phyloP scores from a whole-genome alignment of 352 stramenopile species.

The Pythium myriotylum region DNA sequence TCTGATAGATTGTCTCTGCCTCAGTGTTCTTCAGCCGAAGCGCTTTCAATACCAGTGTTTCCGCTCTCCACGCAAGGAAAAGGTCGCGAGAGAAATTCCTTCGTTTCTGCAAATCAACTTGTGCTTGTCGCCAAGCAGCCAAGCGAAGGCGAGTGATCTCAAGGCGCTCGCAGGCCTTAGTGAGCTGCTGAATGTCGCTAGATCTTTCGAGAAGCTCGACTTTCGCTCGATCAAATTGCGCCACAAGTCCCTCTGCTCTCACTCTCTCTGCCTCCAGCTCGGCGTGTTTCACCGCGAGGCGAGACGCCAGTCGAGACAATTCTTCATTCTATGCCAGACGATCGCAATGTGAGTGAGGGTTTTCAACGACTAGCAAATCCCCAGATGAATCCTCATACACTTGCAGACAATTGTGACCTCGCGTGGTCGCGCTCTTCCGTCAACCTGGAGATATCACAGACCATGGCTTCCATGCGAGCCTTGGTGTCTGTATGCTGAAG shows the following conservation, averaged over 20 bases:
- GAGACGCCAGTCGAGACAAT: slow-evolving; percentile 7
- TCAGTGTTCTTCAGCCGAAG: not conserved
- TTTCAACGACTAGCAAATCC: too few species aligned
- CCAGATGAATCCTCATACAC: slow-evolving; percentile 8
- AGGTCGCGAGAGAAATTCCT: slow-evolving; percentile 8
- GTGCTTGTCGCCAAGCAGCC: slow-evolving; percentile 3
- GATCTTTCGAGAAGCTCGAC: not conserved
- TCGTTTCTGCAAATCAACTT: not conserved
- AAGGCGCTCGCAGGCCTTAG: not conserved
- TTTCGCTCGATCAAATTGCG: not conserved
- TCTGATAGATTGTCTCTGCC: not conserved
- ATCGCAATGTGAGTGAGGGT: too few species aligned
- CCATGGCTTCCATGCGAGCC: not conserved
- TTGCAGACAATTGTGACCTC: not conserved
- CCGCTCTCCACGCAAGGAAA: slow-evolving; percentile 21
- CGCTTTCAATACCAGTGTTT: slow-evolving; percentile 6
- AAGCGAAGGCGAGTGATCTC: slow-evolving; percentile 18
- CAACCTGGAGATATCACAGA: not conserved
- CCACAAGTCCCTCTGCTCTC: not conserved
- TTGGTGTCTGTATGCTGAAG: not conserved
- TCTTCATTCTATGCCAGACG: slow-evolving; percentile 1
- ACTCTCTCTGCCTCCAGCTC: slow-evolving; percentile 7
- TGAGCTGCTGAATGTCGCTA: not conserved
- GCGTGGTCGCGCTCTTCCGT: slow-evolving; percentile 11
- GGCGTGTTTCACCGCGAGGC: slow-evolving; percentile 9